Conservation (phyloP, 2,329 filamentous ascomycete species). For the Aspergillus cejpii region DNA sequence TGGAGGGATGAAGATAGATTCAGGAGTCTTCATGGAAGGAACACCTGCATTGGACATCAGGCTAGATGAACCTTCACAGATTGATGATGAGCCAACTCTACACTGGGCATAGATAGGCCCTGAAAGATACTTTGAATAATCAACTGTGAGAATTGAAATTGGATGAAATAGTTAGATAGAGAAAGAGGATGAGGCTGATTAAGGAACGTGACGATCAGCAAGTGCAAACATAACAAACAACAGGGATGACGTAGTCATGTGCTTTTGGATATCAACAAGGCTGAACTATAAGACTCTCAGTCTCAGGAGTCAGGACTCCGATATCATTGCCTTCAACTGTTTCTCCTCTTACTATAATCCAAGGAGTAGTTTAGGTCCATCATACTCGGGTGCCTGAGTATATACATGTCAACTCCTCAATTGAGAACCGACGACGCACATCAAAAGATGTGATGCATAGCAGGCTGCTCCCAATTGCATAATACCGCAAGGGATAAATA, state of each 20-base stretch:
- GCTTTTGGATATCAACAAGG: neutral
- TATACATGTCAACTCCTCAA: no score
- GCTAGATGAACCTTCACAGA: neutral
- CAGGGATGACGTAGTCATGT: constrained; percentile 7
- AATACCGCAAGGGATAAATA: neutral
- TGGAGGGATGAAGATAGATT: constrained; percentile 6
- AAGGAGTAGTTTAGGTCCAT: no score
- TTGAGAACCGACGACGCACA: no score
- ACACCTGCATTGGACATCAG: neutral
- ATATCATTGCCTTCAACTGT: no score
- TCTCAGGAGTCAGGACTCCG: no score
- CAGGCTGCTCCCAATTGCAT: neutral
- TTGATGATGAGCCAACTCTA: neutral
- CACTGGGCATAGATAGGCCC: neutral
- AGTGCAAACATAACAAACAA: constrained; percentile 13
- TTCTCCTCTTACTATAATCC: no score
- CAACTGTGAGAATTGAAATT: neutral
- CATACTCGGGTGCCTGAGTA: no score
- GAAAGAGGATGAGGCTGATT: neutral
- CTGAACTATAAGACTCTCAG: no score
- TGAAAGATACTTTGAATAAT: neutral
- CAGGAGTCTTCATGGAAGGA: neutral
- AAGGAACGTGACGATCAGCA: constrained; percentile 6
- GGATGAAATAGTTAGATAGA: neutral
- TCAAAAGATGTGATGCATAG: no score